Evolutionary conservation across 1,284 basidiomycete genomes (phyloP).

Genomic region (Marasmius fiardii): DNA sequence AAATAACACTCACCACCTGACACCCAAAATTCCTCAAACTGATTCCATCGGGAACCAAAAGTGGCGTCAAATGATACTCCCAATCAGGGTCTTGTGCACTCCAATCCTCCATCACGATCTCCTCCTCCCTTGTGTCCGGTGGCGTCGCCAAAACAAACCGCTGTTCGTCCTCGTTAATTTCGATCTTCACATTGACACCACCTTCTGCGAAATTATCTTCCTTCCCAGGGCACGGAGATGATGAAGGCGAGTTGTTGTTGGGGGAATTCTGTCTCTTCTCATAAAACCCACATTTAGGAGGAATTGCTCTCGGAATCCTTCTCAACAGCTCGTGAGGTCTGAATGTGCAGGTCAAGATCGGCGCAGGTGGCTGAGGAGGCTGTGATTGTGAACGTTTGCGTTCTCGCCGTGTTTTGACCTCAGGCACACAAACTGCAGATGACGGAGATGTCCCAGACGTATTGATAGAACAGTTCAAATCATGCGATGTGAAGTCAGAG

Average conservation of each 20-base stretch:
- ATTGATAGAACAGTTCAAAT: background rate
- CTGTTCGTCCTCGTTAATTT: background rate
- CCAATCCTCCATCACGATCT: background rate
- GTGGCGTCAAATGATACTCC: slow-evolving; percentile 61
- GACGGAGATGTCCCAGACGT: background rate
- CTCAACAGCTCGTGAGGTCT: slow-evolving; percentile 40
- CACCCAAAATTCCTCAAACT: slow-evolving; percentile 80
- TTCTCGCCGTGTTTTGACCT: background rate
- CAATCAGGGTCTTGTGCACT: slow-evolving; percentile 25
- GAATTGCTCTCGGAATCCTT: slow-evolving; percentile 1
- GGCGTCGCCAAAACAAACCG: background rate
- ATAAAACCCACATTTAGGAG: background rate
- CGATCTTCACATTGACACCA: slow-evolving; percentile 14
- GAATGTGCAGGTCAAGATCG: slow-evolving; percentile 50
- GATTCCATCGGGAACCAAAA: slow-evolving; percentile 70
- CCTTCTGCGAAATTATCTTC: slow-evolving; percentile 11
- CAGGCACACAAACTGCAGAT: background rate
- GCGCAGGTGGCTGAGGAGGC: slow-evolving; percentile 23
- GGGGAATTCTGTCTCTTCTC: slow-evolving; percentile 6
- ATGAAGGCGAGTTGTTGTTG: background rate
- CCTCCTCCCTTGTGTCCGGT: background rate
- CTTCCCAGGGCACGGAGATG: background rate
- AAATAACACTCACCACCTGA: slow-evolving; percentile 60
- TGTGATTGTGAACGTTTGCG: slow-evolving; percentile 2
- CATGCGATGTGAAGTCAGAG: background rate